Percentiles rank a stretch among this genome's conserved stretches.
Conservation (phyloP, 176 grass and related monocot genomes). For the Triticum monococcum region DNA sequence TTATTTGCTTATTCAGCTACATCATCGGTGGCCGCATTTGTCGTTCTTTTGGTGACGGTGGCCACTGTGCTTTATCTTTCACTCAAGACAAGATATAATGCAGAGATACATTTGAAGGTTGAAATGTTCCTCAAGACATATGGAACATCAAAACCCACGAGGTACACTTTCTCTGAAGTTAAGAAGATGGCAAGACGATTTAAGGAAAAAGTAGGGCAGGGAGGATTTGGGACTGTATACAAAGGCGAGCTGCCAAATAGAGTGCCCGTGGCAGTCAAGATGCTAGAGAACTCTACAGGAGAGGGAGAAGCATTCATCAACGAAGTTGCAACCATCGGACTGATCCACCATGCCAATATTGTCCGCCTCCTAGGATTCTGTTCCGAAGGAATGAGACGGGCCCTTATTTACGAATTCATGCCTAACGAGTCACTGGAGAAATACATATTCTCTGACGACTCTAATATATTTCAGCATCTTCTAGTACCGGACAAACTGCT, state of each 20-base stretch:
- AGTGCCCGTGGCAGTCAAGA: background rate
- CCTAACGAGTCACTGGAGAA: background rate
- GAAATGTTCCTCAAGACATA: constrained; percentile 11
- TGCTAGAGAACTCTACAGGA: background rate
- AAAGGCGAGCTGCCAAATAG: background rate
- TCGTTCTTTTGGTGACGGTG: background rate
- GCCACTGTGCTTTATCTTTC: background rate
- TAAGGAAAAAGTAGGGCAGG: background rate
- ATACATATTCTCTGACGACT: constrained; percentile 5
- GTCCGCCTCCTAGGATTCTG: background rate
- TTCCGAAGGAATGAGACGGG: background rate
- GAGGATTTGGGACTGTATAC: background rate
- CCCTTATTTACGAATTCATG: constrained; percentile 12
- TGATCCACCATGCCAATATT: background rate
- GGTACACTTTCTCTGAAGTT: background rate
- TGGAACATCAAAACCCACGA: background rate
- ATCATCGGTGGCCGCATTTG: background rate
- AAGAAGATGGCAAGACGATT: background rate
- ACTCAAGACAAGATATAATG: constrained; percentile 3
- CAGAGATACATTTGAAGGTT: background rate
- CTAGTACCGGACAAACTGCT: background rate
- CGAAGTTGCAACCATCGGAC: background rate
- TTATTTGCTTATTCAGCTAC: background rate
- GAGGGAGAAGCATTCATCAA: constrained; percentile 2
- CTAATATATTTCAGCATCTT: background rate